These are phyloP conservation scores for Mycena galericulata DNA, from an alignment of 768 basidiomycete species.

Conservation along the genomic window DNA sequence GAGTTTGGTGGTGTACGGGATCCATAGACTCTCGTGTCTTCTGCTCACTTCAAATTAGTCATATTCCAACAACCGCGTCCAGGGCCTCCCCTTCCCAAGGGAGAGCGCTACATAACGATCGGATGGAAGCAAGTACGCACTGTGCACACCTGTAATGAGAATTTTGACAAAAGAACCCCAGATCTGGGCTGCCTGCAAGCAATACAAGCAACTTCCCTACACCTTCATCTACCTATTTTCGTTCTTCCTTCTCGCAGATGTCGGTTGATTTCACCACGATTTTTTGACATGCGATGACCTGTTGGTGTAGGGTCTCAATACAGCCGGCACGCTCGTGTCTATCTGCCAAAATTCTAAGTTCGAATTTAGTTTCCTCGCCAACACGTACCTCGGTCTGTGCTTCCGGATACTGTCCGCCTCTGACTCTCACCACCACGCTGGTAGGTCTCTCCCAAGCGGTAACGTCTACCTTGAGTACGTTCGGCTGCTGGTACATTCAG, in stretches of 20 bases:
- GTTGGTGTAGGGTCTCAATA: constrained; percentile 75
- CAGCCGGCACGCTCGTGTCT: constrained; percentile 77
- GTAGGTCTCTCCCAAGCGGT: constrained; percentile 81
- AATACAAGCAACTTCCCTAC: constrained; percentile 82
- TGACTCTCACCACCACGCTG: constrained; percentile 39
- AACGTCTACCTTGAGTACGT: constrained; percentile 77
- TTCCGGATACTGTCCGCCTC: neutral
- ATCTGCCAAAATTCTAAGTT: constrained; percentile 89
- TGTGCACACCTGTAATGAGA: neutral
- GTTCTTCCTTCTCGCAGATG: constrained; percentile 85
- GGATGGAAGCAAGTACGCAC: constrained; percentile 85
- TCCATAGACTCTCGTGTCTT: neutral
- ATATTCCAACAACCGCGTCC: constrained; percentile 88
- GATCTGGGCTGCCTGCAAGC: constrained; percentile 82
- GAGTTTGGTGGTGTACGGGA: constrained; percentile 89
- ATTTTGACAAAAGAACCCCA: constrained; percentile 40
- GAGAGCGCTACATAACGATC: constrained; percentile 81
- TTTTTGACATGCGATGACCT: neutral
- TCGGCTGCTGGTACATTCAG: constrained; percentile 89
- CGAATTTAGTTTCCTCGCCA: constrained; percentile 83
- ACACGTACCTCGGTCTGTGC: constrained; percentile 47
- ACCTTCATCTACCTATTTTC: constrained; percentile 85
- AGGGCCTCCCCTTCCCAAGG: constrained; percentile 82
- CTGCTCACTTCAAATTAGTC: constrained; percentile 55
- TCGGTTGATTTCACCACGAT: constrained; percentile 46